A percentile compares a stretch with the other conserved stretches of the same genome.
These are phyloP conservation scores for Plasmodium fragile DNA, from an alignment of 169 alveolate genomes.

Conservation along the genomic window DNA sequence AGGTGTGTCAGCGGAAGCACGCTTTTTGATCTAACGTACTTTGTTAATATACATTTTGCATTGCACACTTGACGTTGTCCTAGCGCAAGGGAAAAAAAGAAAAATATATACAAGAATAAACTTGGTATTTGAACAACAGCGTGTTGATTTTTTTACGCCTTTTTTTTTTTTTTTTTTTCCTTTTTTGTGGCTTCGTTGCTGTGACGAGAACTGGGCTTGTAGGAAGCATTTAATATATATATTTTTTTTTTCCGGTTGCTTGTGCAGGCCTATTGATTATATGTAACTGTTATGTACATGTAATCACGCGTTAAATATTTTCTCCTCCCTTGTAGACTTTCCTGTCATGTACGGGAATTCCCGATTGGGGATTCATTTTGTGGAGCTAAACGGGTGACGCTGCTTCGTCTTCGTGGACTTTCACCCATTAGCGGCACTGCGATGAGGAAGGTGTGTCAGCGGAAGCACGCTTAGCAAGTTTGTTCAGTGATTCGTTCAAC, in stretches of 20 bases:
- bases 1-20: background rate
- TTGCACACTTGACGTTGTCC: background rate
- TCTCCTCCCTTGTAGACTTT: background rate
- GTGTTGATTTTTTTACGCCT: background rate
- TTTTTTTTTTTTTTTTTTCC: background rate
- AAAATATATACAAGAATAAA: background rate
- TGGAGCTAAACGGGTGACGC: background rate
- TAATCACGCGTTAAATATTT: background rate
- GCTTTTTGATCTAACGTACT: constrained; percentile 1
- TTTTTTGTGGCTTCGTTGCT: constrained; percentile 2
- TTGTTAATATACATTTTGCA: background rate
- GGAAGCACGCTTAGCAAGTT: background rate
- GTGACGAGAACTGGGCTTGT: background rate
- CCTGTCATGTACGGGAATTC: background rate
- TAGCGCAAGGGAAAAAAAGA: background rate
- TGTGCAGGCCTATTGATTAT: background rate
- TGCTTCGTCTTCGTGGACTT: background rate
- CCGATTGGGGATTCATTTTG: background rate
- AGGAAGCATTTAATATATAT: background rate
- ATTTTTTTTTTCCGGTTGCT: background rate
- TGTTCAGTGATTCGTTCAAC: background rate
- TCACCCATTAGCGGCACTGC: constrained; percentile 3
- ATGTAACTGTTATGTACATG: constrained; percentile 1
- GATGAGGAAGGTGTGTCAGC: background rate
- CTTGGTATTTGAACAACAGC: background rate